Evolutionary conservation across 2,329 filamentous ascomycete species (phyloP), one percentile per base, ranked within the genome.

Genomic region (Talaromyces pinophilus): DNA sequence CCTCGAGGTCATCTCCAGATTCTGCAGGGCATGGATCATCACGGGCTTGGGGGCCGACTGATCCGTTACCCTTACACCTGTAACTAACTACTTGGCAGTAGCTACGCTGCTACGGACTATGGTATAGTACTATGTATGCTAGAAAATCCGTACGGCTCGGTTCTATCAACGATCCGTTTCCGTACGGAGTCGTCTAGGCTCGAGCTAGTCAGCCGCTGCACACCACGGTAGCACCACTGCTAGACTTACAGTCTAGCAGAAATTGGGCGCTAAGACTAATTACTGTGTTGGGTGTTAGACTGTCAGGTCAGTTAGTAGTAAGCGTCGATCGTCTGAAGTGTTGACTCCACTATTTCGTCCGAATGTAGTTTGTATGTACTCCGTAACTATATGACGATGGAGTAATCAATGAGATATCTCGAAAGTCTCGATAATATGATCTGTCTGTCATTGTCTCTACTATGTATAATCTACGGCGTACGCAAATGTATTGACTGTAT

Each of bases 101-200:
- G 40, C 40, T 42, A 42, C 6, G 1, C 15, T 6, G 6, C 40
- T 8, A 42, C 5, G 2, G 15, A 25, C 25, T 8, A 40, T 13
- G 10, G 35, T 40, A 40, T 4, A 8, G 5, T 44, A 6, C 15
- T n/a, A 19, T 19, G 17, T 19, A 35, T 17, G 13, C 15, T 42
- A 6, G 38, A 40, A 40, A 15, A 40, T 3, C 38, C 4, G 4
- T 40, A 13, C 11, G 35, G 57, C 35, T 62, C 59, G 59, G 42
- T 35, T 48, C 15, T 35, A 62, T 44, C 59, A 61, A 59, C 22
- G 38, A 44, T 60, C 57, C 57, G 57, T 28, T 40, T 42, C 55
- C 33, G 33, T 35, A 15, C 35, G 35, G 30, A 30, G 40, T 13
- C 8, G 33, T 19, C 59, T 48, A 25, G 59, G n/a, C 59, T 61